phyloP scores from a whole-genome alignment of 2,329 filamentous ascomycete species.

The Grosmannia huntii region DNA sequence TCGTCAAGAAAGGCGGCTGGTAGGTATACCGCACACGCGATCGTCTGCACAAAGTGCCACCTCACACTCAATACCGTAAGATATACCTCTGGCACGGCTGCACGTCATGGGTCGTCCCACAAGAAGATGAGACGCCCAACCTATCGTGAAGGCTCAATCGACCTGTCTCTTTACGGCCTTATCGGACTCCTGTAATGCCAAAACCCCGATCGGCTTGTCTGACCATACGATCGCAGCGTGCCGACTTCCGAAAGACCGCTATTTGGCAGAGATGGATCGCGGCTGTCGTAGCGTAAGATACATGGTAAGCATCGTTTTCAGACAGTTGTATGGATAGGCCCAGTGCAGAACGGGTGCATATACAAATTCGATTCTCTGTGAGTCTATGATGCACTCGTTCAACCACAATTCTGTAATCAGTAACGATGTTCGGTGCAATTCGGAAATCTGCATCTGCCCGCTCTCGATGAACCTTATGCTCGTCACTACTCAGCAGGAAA shows the following conservation, averaged over 20 bases:
- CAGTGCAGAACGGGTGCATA: background rate
- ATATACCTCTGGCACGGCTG: background rate
- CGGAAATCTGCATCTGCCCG: background rate
- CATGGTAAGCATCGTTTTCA: no score
- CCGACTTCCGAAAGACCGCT: background rate
- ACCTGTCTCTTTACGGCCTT: background rate
- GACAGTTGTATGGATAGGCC: background rate
- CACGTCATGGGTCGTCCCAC: background rate
- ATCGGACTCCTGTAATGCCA: background rate
- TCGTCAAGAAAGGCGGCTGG: background rate
- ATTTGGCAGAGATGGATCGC: background rate
- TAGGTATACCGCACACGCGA: background rate
- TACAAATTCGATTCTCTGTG: background rate
- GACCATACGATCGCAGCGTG: background rate
- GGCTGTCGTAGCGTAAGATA: background rate
- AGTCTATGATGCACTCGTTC: background rate
- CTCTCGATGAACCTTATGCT: background rate
- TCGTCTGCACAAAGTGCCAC: background rate
- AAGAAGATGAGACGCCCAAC: background rate
- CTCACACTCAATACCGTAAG: background rate
- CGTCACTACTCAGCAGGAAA: background rate
- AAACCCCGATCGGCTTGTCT: background rate
- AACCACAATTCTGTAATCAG: background rate
- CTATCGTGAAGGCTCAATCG: background rate
- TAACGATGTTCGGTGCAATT: background rate